phyloP scores from a whole-genome alignment of 148 eudicot genomes.

The Euryodendron excelsum region DNA sequence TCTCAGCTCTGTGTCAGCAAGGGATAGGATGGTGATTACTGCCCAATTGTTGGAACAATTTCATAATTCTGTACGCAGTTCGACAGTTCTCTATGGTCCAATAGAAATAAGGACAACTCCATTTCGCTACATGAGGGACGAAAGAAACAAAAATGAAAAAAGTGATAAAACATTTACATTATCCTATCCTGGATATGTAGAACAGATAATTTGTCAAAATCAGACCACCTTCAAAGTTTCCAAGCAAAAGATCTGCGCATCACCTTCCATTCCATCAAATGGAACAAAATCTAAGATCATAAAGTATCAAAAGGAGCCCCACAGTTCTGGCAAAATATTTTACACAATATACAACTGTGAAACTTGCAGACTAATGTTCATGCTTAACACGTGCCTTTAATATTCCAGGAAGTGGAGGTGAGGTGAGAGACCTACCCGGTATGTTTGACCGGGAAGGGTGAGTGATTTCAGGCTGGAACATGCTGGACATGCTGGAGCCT shows the following conservation, averaged over 20 bases:
- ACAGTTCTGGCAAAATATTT: constrained; percentile 8
- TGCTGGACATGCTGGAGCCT: constrained; percentile 48
- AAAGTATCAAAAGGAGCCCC: neutral
- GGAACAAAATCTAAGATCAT: neutral
- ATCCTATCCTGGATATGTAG: neutral
- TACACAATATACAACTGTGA: constrained; percentile 31
- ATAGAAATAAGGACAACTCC: too few species aligned
- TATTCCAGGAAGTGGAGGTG: constrained; percentile 76
- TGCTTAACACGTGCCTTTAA: constrained; percentile 64
- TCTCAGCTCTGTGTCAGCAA: too few species aligned
- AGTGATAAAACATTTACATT: neutral
- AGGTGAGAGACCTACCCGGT: constrained; percentile 45
- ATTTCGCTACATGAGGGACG: too few species aligned
- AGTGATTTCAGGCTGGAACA: constrained; percentile 35
- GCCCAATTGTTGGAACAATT: too few species aligned
- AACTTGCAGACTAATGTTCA: constrained; percentile 38
- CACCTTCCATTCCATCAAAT: constrained; percentile 8
- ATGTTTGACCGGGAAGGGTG: constrained; percentile 32
- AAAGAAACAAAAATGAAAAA: neutral
- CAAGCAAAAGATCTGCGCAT: constrained; percentile 4
- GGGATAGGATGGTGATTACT: too few species aligned
- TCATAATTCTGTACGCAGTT: too few species aligned
- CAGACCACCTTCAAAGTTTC: neutral
- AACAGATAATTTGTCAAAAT: neutral
- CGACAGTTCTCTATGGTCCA: too few species aligned